Percentiles rank a stretch among this genome's conserved stretches.
Conservation (phyloP, 768 basidiomycete genomes). For the Exidia glandulosa region DNA sequence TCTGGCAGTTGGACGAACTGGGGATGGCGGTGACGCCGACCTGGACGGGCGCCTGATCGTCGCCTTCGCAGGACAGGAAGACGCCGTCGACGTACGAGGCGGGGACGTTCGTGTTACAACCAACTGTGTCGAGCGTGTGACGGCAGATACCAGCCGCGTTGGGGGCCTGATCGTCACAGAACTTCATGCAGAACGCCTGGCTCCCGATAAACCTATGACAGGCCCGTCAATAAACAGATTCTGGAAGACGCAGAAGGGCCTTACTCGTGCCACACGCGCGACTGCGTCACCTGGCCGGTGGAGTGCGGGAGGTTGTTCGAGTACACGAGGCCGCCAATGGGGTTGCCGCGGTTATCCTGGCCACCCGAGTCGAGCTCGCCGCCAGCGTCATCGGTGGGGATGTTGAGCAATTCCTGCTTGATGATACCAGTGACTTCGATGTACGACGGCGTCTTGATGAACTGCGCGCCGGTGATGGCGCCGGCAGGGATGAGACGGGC, state of each 20-base stretch:
- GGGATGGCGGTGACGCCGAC: slow-evolving; percentile 13
- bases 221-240: slow-evolving; percentile 5
- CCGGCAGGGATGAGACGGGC: slow-evolving; percentile 61
- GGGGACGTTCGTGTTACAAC: slow-evolving; percentile 64
- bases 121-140: slow-evolving; percentile 47
- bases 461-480: slow-evolving; percentile 53
- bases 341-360: slow-evolving; percentile 22
- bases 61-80: slow-evolving; percentile 57
- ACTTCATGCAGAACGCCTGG: slow-evolving; percentile 55
- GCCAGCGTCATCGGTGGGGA: slow-evolving; percentile 45
- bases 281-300: slow-evolving; percentile 21
- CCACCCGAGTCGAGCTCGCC: slow-evolving; percentile 40
- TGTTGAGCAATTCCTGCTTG: slow-evolving; percentile 48
- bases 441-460: slow-evolving; percentile 47
- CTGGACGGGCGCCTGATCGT: slow-evolving; percentile 35
- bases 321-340: slow-evolving; percentile 37
- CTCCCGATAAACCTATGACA: slow-evolving; percentile 59
- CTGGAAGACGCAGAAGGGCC: slow-evolving; percentile 12
- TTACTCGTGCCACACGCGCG: slow-evolving; percentile 47
- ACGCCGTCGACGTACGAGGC: slow-evolving; percentile 43
- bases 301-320: slow-evolving; percentile 41
- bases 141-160: slow-evolving; percentile 48
- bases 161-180: slow-evolving; percentile 49
- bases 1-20: slow-evolving; percentile 35
- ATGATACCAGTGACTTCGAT: slow-evolving; percentile 51